Evolutionary conservation across 345 rosid genomes (phyloP).

Genomic region (Arabis alpina): DNA sequence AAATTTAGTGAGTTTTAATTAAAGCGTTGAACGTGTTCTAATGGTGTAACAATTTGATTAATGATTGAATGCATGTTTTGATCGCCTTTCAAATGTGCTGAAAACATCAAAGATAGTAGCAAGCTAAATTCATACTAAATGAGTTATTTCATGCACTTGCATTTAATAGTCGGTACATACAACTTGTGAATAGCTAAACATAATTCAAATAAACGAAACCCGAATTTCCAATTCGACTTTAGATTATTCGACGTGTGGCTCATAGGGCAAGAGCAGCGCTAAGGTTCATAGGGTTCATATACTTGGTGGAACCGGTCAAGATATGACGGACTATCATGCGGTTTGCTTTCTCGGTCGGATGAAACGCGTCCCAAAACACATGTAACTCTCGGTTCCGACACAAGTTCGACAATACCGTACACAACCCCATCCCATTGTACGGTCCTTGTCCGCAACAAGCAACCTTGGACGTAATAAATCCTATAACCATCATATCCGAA

Average conservation of each 20-base stretch:
- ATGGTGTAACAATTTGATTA: too few relatives aligned
- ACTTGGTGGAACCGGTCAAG: slow-evolving; percentile 52
- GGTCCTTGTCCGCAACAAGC: slow-evolving; percentile 99
- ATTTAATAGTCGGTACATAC: slow-evolving; percentile 1
- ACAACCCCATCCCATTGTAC: slow-evolving; percentile 79
- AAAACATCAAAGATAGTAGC: neutral
- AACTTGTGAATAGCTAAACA: neutral
- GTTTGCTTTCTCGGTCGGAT: slow-evolving; percentile 81
- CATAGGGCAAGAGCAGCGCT: slow-evolving; percentile 64
- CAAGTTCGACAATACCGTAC: slow-evolving; percentile 72
- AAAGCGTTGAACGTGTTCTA: too few relatives aligned
- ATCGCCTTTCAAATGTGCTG: too few relatives aligned
- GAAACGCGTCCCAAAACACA: slow-evolving; percentile 93
- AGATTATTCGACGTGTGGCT: slow-evolving; percentile 17
- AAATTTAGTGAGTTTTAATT: too few relatives aligned
- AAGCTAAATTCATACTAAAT: neutral
- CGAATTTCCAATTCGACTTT: neutral
- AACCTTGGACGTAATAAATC: slow-evolving; percentile 70
- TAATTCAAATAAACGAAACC: neutral
- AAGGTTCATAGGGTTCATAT: slow-evolving; percentile 92
- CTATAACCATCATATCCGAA: slow-evolving; percentile 42
- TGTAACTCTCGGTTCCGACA: slow-evolving; percentile 67
- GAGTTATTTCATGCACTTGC: slow-evolving; percentile 14
- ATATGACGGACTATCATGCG: slow-evolving; percentile 58
- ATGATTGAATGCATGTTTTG: too few relatives aligned